A percentile compares a stretch with the other conserved stretches of the same genome.
phyloP scores from a whole-genome alignment of 2,329 filamentous ascomycete genomes.

The Penicillium sp. region DNA sequence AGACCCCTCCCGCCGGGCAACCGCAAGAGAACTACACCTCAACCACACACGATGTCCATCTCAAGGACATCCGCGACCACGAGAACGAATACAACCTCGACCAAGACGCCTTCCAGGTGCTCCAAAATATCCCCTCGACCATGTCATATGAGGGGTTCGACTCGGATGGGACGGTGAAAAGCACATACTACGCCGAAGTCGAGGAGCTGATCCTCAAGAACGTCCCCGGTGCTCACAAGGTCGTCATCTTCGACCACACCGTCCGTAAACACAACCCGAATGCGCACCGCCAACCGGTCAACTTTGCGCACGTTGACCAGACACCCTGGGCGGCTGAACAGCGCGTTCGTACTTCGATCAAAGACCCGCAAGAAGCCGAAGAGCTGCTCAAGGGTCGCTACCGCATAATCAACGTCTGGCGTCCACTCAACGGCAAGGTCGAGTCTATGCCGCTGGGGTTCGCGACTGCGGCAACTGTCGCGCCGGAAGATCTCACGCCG shows the following conservation, averaged over 20 bases:
- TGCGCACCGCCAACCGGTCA: slow-evolving; percentile 71
- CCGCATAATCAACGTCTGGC: slow-evolving; percentile 88
- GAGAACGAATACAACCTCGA: slow-evolving; percentile 70
- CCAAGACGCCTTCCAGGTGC: slow-evolving; percentile 73
- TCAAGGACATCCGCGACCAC: slow-evolving; percentile 75
- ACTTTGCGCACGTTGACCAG: slow-evolving; percentile 81
- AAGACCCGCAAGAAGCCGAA: slow-evolving; percentile 66
- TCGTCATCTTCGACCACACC: slow-evolving; percentile 87
- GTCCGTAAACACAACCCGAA: slow-evolving; percentile 69
- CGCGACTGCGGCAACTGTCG: slow-evolving; percentile 51
- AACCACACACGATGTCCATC: slow-evolving; percentile 56
- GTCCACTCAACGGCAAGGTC: slow-evolving; percentile 65
- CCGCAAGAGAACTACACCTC: slow-evolving; percentile 69
- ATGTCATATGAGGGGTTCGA: slow-evolving; percentile 64
- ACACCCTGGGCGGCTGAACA: slow-evolving; percentile 67
- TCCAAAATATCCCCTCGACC: slow-evolving; percentile 63
- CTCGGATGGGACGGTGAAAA: slow-evolving; percentile 68
- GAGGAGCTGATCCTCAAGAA: slow-evolving; percentile 70
- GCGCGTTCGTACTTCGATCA: slow-evolving; percentile 71
- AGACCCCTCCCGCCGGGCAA: slow-evolving; percentile 63
- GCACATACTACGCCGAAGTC: slow-evolving; percentile 83
- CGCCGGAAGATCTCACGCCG: slow-evolving; percentile 63
- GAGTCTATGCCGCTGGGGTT: slow-evolving; percentile 63
- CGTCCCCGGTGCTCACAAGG: slow-evolving; percentile 67
- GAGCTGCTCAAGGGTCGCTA: slow-evolving; percentile 66